A percentile compares a stretch with the other conserved stretches of the same genome.
phyloP scores from a whole-genome alignment of 768 basidiomycete genomes.

The Xerocomellus dryophilus region DNA sequence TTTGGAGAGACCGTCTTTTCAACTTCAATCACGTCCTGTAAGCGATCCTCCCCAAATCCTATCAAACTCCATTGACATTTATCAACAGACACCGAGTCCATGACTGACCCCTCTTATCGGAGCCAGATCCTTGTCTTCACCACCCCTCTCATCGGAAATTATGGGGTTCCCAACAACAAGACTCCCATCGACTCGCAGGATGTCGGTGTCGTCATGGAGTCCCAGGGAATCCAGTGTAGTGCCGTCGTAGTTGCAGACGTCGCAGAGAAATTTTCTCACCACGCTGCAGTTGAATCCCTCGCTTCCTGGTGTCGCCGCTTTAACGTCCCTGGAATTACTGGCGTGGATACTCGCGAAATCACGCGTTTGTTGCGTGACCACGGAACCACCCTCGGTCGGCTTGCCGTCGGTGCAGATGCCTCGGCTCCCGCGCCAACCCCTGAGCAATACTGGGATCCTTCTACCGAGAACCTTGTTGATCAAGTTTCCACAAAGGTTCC shows the following conservation, averaged over 20 bases:
- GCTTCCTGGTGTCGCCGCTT: constrained; percentile 91
- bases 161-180: constrained; percentile 86
- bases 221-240: constrained; percentile 83
- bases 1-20: constrained; percentile 99
- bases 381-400: constrained; percentile 91
- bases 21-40: constrained; percentile 97
- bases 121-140: constrained; percentile 99
- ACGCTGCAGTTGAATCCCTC: constrained; percentile 89
- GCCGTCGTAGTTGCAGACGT: constrained; percentile 93
- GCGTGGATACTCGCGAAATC: constrained; percentile 96
- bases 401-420: constrained; percentile 78
- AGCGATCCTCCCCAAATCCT: constrained; percentile 29
- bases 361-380: constrained; percentile 92
- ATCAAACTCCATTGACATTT: constrained; percentile 11
- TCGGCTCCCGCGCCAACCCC: constrained; percentile 54
- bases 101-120: constrained; percentile 99
- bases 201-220: constrained; percentile 88
- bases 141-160: constrained; percentile 97
- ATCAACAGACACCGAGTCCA: constrained; percentile 90
- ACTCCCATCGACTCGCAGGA: constrained; percentile 69
- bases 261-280: constrained; percentile 92
- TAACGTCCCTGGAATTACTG: constrained; percentile 89
- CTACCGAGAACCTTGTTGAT: constrained; percentile 87
- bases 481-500: constrained; percentile 84
- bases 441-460: constrained; percentile 92